Percentiles rank a stretch among this genome's conserved stretches.
These are phyloP conservation scores for Catharanthus roseus DNA, from an alignment of 257 asterid species.

Conservation along the genomic window DNA sequence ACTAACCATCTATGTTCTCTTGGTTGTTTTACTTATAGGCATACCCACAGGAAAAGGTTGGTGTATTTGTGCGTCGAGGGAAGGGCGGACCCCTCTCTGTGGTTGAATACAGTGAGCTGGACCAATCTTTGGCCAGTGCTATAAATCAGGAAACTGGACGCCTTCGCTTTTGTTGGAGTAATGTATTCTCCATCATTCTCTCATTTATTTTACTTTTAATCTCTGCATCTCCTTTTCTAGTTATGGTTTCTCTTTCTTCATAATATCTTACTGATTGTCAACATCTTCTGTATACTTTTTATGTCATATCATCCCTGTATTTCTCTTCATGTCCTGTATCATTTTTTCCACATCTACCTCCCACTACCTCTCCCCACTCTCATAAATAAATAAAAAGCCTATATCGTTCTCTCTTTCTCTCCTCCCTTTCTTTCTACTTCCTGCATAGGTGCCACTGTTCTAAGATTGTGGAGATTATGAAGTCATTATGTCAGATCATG, in stretches of 20 bases:
- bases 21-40: slow-evolving; percentile 38
- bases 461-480: too few species aligned
- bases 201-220: not conserved
- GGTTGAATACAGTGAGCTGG: slow-evolving; percentile 91
- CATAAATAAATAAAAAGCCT: not conserved
- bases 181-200: slow-evolving; percentile 40
- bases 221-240: slow-evolving; percentile 2
- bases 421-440: too few species aligned
- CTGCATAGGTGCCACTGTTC: too few species aligned
- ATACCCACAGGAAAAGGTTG: slow-evolving; percentile 98
- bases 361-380: not conserved
- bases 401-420: too few species aligned
- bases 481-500: not conserved
- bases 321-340: not conserved
- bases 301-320: not conserved
- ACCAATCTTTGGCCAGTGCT: slow-evolving; percentile 64
- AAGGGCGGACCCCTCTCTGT: slow-evolving; percentile 92
- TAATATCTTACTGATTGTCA: not conserved
- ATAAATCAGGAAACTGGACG: slow-evolving; percentile 87
- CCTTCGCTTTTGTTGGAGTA: slow-evolving; percentile 97
- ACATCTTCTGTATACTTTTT: not conserved
- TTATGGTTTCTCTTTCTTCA: not conserved
- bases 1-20: slow-evolving; percentile 11
- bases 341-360: not conserved
- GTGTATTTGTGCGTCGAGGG: slow-evolving; percentile 89